These are phyloP conservation scores for Podospora bellae-mahoneyi DNA, from an alignment of 495 filamentous ascomycete genomes.

Conservation along the genomic window DNA sequence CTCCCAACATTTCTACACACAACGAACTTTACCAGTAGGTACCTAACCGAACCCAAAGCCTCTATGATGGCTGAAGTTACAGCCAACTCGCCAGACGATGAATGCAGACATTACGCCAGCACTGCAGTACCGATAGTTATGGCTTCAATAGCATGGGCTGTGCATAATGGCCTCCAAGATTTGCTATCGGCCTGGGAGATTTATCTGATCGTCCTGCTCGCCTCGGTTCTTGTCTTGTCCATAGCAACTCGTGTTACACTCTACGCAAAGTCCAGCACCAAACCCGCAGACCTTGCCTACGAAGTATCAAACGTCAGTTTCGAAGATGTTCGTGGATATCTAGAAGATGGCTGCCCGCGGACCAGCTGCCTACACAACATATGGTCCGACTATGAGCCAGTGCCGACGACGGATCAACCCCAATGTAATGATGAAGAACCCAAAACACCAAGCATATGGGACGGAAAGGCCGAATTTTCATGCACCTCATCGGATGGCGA, in stretches of 20 bases:
- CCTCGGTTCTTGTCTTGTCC: not conserved
- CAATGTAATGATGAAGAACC: not conserved
- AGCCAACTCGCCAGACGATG: not conserved
- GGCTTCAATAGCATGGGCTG: not conserved
- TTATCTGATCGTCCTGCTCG: not conserved
- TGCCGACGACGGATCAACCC: not conserved
- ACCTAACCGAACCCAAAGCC: not conserved
- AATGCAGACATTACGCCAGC: not conserved
- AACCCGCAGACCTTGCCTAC: not conserved
- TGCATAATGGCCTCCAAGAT: not conserved
- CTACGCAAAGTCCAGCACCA: not conserved
- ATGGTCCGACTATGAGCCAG: not conserved
- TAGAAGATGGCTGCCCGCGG: not conserved
- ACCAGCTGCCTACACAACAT: conserved; percentile 1
- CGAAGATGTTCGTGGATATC: not conserved
- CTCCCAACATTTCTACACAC: not conserved
- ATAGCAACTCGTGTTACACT: not conserved
- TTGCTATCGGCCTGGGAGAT: not conserved
- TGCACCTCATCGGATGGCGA: not conserved
- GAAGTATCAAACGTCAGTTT: not conserved
- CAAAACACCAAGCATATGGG: not conserved
- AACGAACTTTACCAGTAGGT: not conserved
- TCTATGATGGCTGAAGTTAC: not conserved
- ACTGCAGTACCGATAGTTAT: not conserved
- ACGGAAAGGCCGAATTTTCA: not conserved